A percentile compares a stretch with the other conserved stretches of the same genome.
Conservation (phyloP, 2,329 filamentous ascomycete genomes). For the Aspergillus proliferans region DNA sequence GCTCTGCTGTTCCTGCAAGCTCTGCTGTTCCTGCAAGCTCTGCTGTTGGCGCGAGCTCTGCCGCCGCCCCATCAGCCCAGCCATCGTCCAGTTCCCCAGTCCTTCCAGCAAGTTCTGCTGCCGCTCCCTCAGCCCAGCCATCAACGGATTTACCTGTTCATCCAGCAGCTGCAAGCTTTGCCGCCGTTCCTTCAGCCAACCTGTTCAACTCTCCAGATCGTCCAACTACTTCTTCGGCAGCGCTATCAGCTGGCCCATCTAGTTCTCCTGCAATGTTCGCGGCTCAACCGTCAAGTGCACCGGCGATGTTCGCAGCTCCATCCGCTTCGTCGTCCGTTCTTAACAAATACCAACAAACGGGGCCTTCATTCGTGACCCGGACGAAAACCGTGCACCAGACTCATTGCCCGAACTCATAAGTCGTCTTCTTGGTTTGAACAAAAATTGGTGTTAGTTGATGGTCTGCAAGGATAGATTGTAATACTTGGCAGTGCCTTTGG, state of each 20-base stretch:
- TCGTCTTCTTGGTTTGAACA: too few species aligned
- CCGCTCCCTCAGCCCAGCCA: too few species aligned
- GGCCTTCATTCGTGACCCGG: conserved; percentile 22
- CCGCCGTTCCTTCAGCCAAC: too few species aligned
- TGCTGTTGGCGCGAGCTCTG: neutral
- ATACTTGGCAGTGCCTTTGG: too few species aligned
- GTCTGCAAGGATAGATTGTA: too few species aligned
- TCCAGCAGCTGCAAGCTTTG: too few species aligned
- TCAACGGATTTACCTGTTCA: too few species aligned
- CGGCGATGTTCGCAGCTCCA: neutral
- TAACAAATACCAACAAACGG: neutral
- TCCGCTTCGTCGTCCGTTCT: conserved; percentile 5
- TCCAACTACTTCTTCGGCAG: neutral
- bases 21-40: too few species aligned
- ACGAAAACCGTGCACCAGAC: conserved; percentile 10
- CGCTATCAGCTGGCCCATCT: neutral
- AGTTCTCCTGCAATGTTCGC: neutral
- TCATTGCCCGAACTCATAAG: too few species aligned
- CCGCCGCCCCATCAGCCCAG: neutral
- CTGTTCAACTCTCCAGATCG: neutral
- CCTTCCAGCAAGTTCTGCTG: neutral
- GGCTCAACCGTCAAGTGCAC: neutral
- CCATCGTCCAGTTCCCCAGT: neutral
- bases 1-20: neutral
- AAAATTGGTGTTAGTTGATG: too few species aligned